Evolutionary conservation across 2,329 filamentous ascomycete genomes (phyloP).

Genomic region (Rugonectria rugulosa): DNA sequence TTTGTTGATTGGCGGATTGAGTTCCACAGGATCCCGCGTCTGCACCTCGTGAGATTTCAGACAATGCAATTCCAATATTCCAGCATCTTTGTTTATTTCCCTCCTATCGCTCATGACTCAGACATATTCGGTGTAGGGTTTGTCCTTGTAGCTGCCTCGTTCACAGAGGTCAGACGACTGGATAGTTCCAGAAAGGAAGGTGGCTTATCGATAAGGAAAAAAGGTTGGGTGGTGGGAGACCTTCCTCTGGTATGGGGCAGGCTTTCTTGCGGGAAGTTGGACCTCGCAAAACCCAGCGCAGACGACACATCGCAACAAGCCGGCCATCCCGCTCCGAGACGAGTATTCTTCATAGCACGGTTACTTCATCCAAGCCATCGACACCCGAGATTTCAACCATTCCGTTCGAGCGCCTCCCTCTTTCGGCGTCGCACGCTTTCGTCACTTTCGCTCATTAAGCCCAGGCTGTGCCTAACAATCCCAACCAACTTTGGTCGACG

Average conservation of each 20-base stretch:
- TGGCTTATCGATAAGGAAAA: constrained; percentile 44
- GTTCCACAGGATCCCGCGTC: background rate
- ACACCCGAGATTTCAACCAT: background rate
- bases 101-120: no score
- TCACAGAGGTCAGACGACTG: constrained; percentile 12
- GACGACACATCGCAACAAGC: constrained; percentile 31
- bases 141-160: no score
- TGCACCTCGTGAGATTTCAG: constrained; percentile 1
- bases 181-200: constrained; percentile 1
- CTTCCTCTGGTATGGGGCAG: constrained; percentile 22
- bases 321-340: constrained; percentile 12
- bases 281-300: constrained; percentile 36
- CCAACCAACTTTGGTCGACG: constrained; percentile 21
- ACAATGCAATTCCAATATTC: background rate
- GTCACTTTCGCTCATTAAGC: constrained; percentile 27
- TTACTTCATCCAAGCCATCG: background rate
- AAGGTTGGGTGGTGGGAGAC: constrained; percentile 33
- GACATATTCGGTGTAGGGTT: no score
- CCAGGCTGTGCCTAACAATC: constrained; percentile 19
- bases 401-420: constrained; percentile 10
- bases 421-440: constrained; percentile 6
- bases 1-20: background rate
- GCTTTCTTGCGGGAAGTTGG: constrained; percentile 23
- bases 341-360: constrained; percentile 1
- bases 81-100: background rate